Conservation (phyloP, 2,329 filamentous ascomycete species). For the Cordyceps fumosorosea region DNA sequence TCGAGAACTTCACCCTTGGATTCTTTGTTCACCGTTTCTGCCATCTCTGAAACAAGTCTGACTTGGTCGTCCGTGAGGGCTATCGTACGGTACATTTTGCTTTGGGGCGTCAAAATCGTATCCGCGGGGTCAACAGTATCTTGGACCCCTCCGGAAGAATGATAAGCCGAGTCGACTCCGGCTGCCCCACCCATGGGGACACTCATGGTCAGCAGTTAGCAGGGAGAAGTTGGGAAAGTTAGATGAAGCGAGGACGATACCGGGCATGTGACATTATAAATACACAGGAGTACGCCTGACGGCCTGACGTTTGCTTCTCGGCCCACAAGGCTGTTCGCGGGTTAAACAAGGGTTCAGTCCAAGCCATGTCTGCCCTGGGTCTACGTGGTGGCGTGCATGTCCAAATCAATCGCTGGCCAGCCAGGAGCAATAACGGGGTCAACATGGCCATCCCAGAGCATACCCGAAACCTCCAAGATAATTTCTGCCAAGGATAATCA, state of each 20-base stretch:
- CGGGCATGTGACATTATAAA: neutral
- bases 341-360: neutral
- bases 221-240: neutral
- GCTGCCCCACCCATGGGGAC: neutral
- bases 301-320: neutral
- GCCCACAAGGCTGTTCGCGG: neutral
- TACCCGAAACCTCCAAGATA: neutral
- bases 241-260: neutral
- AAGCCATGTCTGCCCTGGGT: neutral
- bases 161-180: neutral
- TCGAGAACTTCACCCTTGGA: neutral
- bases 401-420: neutral
- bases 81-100: neutral
- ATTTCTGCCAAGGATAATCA: neutral
- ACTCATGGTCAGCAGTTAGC: neutral
- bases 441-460: neutral
- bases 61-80: neutral
- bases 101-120: neutral
- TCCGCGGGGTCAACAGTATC: neutral
- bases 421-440: neutral
- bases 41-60: neutral
- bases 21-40: neutral
- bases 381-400: neutral
- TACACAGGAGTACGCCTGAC: neutral
- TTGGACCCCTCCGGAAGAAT: neutral